phyloP scores from a whole-genome alignment of 2,329 filamentous ascomycete genomes.

The Beauveria sp. region DNA sequence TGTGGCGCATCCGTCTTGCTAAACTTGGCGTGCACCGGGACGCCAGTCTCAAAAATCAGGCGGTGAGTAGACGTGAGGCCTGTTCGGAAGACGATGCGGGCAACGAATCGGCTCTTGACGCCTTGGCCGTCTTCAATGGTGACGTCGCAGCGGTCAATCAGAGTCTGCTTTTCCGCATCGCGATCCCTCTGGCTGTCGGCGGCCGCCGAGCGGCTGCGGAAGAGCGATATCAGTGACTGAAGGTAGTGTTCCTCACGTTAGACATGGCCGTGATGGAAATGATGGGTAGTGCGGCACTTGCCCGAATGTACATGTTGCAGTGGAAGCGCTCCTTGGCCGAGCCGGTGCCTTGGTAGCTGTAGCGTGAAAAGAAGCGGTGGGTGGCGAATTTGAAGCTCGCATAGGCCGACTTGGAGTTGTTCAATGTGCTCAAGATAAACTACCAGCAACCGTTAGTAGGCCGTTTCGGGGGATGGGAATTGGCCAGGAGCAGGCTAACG shows the following conservation, averaged over 20 bases:
- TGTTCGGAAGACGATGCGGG: slow-evolving; percentile 67
- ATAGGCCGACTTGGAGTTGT: slow-evolving; percentile 75
- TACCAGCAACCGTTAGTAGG: slow-evolving; percentile 22
- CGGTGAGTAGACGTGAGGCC: slow-evolving; percentile 71
- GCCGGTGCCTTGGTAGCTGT: slow-evolving; percentile 52
- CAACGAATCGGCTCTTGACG: slow-evolving; percentile 64
- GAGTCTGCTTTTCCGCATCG: slow-evolving; percentile 56
- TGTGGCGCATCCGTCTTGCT: slow-evolving; percentile 58
- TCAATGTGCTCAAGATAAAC: slow-evolving; percentile 68
- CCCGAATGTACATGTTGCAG: slow-evolving; percentile 67
- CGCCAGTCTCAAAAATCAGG: slow-evolving; percentile 64
- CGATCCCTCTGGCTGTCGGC: slow-evolving; percentile 42
- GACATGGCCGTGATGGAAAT: not conserved
- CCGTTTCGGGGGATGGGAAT: not conserved
- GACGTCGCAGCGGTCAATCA: slow-evolving; percentile 68
- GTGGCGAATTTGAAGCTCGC: slow-evolving; percentile 62
- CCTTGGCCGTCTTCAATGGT: slow-evolving; percentile 63
- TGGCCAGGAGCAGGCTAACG: slow-evolving; percentile 30
- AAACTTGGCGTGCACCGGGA: slow-evolving; percentile 72
- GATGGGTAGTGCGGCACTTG: slow-evolving; percentile 23
- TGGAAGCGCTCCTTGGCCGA: slow-evolving; percentile 56
- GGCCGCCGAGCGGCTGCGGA: slow-evolving; percentile 55
- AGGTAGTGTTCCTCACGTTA: not conserved
- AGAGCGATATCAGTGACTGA: slow-evolving; percentile 63
- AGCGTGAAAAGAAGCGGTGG: slow-evolving; percentile 64